Base-by-base conservation (phyloP, 345 rosid genomes). In the Eucalyptus microcorys region DNA sequence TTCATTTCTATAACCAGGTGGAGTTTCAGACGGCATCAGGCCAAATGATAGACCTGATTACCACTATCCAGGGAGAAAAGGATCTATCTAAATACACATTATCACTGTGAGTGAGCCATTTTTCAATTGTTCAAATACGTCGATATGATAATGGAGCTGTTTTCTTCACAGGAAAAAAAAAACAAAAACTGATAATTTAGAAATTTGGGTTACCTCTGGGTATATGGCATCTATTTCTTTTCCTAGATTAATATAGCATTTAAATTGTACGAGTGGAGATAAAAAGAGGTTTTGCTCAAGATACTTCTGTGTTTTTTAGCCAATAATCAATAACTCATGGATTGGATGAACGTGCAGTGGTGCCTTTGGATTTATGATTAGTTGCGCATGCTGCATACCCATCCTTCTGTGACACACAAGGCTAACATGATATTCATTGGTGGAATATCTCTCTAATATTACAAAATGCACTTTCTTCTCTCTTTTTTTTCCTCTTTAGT, bases 11-110 rank as follows among this genome's bases (percentile, higher is more conserved):
- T 90, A 76, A 88, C 45, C 90, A 96, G 97, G 97, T 96, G 50
- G 99, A 95, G 92, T 93, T 96, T 87, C 99, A 96, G 92, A 93
- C 96, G 48, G 91, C 95, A 79, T 94, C 92, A 26, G 98, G 99
- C 87, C 96, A 96, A 93, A 94, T 95, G 99, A 94, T 96, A 87
- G 98, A 96, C 93, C 92, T 96, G 93, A 96, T 95, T 90, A 94
- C 95, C 87, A 93, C 96, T 34, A 91, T 93, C 50, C 93, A 95
- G 92, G 96, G 98, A 84, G 97, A 95, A 90, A 94, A 94, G 88
- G 96, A 94, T 93, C 90, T 96, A 85, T 90, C 97, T 85, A 95
- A 95, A 88, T 96, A 94, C 92, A 91, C 96, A 2, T 89, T 95
- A 90, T 90, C 94, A 14, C 91, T 95, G 99, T 95, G 91, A 92